A percentile compares a stretch with the other conserved stretches of the same genome.
phyloP scores from a whole-genome alignment of 1,139 yeast genomes.

The Kazachstania sp. region DNA sequence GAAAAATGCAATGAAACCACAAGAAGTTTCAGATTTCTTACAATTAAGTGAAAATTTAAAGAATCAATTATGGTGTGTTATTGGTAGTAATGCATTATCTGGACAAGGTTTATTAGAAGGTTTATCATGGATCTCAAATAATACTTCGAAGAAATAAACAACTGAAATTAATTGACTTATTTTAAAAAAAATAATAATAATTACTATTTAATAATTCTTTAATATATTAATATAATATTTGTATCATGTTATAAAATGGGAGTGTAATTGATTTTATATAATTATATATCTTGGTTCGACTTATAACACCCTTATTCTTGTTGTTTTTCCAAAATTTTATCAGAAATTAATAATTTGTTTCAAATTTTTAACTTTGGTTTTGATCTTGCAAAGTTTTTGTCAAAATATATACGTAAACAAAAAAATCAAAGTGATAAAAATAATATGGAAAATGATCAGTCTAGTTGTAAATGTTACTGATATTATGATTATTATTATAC shows the following conservation, averaged over 20 bases:
- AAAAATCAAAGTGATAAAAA: too few relatives aligned
- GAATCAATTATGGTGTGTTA: slow-evolving; percentile 64
- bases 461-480: too few relatives aligned
- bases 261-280: background rate
- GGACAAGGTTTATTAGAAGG: slow-evolving; percentile 73
- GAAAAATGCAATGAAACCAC: slow-evolving; percentile 53
- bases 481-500: too few relatives aligned
- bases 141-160: slow-evolving; percentile 36
- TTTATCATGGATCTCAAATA: slow-evolving; percentile 63
- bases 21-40: slow-evolving; percentile 53
- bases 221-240: background rate
- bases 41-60: slow-evolving; percentile 45
- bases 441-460: too few relatives aligned
- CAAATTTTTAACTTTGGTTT: background rate
- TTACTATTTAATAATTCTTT: too few relatives aligned
- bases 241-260: background rate
- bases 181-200: too few relatives aligned
- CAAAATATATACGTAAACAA: background rate
- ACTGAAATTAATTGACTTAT: too few relatives aligned
- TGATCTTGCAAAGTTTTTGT: background rate
- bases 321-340: background rate
- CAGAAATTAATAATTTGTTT: background rate
- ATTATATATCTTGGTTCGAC: too few relatives aligned
- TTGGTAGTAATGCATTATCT: slow-evolving; percentile 66
- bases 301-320: background rate